A percentile compares a stretch with the other conserved stretches of the same genome.
Evolutionary conservation across 2,329 filamentous ascomycete species (phyloP).

Genomic region (Colletotrichum somersetense): DNA sequence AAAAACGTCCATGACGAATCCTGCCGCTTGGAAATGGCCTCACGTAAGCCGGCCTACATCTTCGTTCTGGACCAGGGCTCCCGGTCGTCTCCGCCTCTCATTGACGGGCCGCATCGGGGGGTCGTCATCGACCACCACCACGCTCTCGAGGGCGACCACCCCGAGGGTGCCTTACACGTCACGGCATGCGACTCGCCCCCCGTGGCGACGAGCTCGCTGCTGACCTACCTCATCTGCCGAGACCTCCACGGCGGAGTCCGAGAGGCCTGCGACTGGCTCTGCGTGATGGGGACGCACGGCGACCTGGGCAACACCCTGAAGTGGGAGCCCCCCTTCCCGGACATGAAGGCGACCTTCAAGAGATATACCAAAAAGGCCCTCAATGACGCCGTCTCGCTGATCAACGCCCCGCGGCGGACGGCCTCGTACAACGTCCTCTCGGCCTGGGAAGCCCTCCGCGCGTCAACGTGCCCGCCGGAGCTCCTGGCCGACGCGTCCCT

Average conservation of each 20-base stretch:
- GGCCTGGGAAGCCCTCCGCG: slow-evolving; percentile 70
- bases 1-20: slow-evolving; percentile 66
- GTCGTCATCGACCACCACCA: slow-evolving; percentile 77
- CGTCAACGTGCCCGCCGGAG: slow-evolving; percentile 62
- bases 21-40: slow-evolving; percentile 67
- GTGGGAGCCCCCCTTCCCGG: slow-evolving; percentile 75
- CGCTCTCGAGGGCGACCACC: slow-evolving; percentile 67
- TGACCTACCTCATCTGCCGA: slow-evolving; percentile 74
- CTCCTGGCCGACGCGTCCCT: slow-evolving; percentile 64
- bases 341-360: slow-evolving; percentile 73
- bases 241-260: slow-evolving; percentile 65
- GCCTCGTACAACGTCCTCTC: slow-evolving; percentile 69
- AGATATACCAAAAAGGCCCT: slow-evolving; percentile 71
- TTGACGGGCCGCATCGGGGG: slow-evolving; percentile 62
- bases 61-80: slow-evolving; percentile 57
- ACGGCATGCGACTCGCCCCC: slow-evolving; percentile 74
- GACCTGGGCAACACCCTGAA: slow-evolving; percentile 75
- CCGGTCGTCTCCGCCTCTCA: slow-evolving; percentile 60
- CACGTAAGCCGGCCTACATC: slow-evolving; percentile 53
- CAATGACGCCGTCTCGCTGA: slow-evolving; percentile 72
- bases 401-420: slow-evolving; percentile 75
- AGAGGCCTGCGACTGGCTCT: slow-evolving; percentile 69
- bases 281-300: slow-evolving; percentile 74
- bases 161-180: slow-evolving; percentile 65
- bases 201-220: slow-evolving; percentile 72